Evolutionary conservation across 2,329 filamentous ascomycete genomes (phyloP).

Genomic region (Clonostachys solani): DNA sequence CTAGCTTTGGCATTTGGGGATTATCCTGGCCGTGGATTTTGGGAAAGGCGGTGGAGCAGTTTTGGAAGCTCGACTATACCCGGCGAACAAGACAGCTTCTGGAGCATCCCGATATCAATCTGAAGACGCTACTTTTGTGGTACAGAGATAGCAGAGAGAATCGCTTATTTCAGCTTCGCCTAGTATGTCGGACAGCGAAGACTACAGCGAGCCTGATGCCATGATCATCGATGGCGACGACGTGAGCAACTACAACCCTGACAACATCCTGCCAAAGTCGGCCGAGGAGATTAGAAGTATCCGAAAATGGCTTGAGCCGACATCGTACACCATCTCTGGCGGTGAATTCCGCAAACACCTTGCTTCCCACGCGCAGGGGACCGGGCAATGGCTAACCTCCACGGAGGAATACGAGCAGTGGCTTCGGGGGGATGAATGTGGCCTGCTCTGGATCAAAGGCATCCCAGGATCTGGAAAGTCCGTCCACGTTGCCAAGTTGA

Average conservation of each 20-base stretch:
- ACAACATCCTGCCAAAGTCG: background rate
- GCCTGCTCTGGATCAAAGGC: slow-evolving; percentile 1
- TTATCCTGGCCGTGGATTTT: background rate
- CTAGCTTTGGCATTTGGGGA: background rate
- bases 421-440: background rate
- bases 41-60: background rate
- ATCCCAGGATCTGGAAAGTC: background rate
- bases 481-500: background rate
- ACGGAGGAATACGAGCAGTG: background rate
- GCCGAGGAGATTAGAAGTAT: background rate
- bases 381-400: background rate
- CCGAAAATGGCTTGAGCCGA: background rate
- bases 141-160: background rate
- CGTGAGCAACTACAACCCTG: background rate
- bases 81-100: background rate
- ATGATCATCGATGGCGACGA: background rate
- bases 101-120: background rate
- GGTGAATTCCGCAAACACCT: background rate
- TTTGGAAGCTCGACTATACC: background rate
- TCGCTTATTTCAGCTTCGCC: background rate
- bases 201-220: background rate
- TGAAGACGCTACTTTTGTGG: background rate
- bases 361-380: background rate
- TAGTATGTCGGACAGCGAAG: background rate
- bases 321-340: background rate